Conservation (phyloP, 2,329 filamentous ascomycete species). For the Microsporum audouinii region DNA sequence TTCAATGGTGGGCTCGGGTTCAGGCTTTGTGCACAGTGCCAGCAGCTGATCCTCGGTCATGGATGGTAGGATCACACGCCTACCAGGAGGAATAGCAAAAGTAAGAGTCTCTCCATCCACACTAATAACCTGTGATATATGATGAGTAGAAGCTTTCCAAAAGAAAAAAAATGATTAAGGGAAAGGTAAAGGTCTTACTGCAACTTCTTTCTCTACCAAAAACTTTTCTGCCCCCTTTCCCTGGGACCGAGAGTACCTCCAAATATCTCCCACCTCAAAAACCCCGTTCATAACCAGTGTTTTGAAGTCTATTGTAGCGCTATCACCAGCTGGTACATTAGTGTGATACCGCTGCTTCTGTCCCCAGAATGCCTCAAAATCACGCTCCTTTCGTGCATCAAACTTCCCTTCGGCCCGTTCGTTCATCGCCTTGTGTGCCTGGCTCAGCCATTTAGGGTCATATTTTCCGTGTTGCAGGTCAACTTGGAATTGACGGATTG, state of each 20-base stretch:
- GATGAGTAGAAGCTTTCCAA: not conserved
- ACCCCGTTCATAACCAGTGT: conserved; percentile 27
- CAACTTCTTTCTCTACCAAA: conserved; percentile 34
- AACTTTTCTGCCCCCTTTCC: conserved; percentile 18
- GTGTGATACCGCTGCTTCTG: conserved; percentile 38
- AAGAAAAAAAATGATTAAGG: not conserved
- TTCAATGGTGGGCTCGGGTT: not conserved
- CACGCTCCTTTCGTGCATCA: conserved; percentile 44
- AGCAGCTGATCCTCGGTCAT: not conserved
- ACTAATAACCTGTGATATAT: conserved; percentile 22
- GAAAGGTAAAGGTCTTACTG: conserved; percentile 20
- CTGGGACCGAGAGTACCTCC: conserved; percentile 25
- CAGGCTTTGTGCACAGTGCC: not conserved
- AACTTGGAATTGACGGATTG: conserved; percentile 44
- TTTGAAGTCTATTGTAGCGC: conserved; percentile 30
- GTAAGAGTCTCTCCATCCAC: conserved; percentile 25
- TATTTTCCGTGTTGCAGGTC: conserved; percentile 46
- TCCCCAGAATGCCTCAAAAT: conserved; percentile 48
- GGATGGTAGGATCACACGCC: conserved; percentile 23
- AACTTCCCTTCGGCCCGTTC: conserved; percentile 45
- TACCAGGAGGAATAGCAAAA: conserved; percentile 31
- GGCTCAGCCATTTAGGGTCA: conserved; percentile 45
- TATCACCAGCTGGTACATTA: conserved; percentile 31
- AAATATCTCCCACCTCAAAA: conserved; percentile 31
- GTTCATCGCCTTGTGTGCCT: conserved; percentile 43